Evolutionary conservation across 1,139 yeast genomes (phyloP).

Genomic region (Keqinozyma sinolaborantium): DNA sequence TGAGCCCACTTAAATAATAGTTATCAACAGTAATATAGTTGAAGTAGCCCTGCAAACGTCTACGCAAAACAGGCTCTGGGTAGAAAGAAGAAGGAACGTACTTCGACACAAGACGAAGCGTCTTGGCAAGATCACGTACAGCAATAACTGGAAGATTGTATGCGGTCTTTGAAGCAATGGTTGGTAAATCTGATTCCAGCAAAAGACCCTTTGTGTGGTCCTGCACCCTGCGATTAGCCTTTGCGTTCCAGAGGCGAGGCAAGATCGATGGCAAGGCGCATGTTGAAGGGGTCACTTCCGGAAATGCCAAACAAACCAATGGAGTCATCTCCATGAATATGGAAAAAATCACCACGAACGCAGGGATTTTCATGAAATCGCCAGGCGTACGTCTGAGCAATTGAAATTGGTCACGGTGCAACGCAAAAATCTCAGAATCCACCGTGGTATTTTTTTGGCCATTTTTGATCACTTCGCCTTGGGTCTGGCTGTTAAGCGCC

Average conservation of each 20-base stretch:
- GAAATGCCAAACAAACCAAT: constrained; percentile 51
- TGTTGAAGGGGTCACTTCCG: constrained; percentile 66
- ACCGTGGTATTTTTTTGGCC: constrained; percentile 7
- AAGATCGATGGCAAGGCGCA: constrained; percentile 56
- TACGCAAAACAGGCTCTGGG: constrained; percentile 37
- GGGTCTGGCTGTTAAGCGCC: constrained; percentile 11
- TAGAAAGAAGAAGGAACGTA: constrained; percentile 34
- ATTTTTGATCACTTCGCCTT: constrained; percentile 17
- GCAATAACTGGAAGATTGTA: constrained; percentile 37
- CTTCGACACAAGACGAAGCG: constrained; percentile 36
- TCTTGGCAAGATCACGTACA: constrained; percentile 26
- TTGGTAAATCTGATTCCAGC: constrained; percentile 9
- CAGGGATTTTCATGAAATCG: constrained; percentile 60
- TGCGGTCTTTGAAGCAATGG: constrained; percentile 37
- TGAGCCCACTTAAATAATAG: constrained; percentile 39
- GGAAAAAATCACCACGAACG: constrained; percentile 55
- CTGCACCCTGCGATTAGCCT: constrained; percentile 6
- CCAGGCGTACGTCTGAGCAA: constrained; percentile 52
- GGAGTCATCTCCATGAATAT: constrained; percentile 67
- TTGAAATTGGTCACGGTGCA: constrained; percentile 56
- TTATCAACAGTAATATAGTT: constrained; percentile 51
- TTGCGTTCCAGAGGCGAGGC: constrained; percentile 31
- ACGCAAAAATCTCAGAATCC: constrained; percentile 19
- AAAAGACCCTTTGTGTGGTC: constrained; percentile 6
- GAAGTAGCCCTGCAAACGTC: constrained; percentile 33